Base-by-base conservation (phyloP, 78 protist genomes). In the Dictyostelium capitatum region DNA sequence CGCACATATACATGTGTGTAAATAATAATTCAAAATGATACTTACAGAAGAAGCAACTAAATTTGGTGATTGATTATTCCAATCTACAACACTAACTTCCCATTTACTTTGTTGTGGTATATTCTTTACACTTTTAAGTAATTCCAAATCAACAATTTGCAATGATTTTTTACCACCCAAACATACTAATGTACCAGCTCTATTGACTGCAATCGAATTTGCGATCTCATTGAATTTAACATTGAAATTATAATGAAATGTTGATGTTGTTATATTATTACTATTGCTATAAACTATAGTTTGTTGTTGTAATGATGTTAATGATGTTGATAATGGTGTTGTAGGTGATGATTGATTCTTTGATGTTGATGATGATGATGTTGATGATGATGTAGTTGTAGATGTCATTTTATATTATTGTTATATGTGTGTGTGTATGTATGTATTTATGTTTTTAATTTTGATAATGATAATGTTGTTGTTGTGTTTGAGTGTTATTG, bases 31-130 rank as follows among this genome's bases (percentile, higher is more conserved):
- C 2, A 62, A n/a, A 19, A 51, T 19, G 5, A n/a, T n/a, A n/a
- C 90, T 19, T 79, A 91, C 95, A 48, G 95, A 82, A 19, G 95
- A 81, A 43, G 95, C 95, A 9, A 91, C 82, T 23, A 77, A 47
- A 57, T 75, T 82, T 32, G 87, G 87, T 43, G 91, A 57, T 12
- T 28, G 47, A 8, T 23, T 80, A 54, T 91, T 91, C 95, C 95
- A 91, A 78, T 91, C 95, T 1, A 91, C 95, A 4, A 80, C 95
- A 73, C 87, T 53, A 30, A 91, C 90, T 15, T 91, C 95, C 89
- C 89, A 91, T 57, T 67, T 91, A 56, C 79, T 82, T 53, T 91
- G 89, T 56, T 91, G 89, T 4, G 65, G 57, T 30, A 83, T 48
- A 46, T 32, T 48, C 43, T 70, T 82, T n/a, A 65, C 89, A 82